Evolutionary conservation across 139 green algal genomes (phyloP).

Genomic region (Chlamydomonas asymmetrica): DNA sequence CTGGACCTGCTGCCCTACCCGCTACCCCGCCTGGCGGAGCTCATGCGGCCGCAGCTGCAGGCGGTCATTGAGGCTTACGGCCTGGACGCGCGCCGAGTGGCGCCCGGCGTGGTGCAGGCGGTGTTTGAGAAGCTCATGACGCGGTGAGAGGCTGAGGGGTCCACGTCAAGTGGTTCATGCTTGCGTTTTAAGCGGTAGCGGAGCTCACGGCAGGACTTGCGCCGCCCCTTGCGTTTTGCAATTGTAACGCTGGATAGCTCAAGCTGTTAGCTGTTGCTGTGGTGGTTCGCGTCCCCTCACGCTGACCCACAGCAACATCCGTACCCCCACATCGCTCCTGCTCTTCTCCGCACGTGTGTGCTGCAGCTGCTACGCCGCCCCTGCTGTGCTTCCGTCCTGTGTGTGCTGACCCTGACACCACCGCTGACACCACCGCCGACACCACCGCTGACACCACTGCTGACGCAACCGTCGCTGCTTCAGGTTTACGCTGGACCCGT

Average conservation of each 20-base stretch:
- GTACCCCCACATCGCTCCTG: background rate
- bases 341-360: background rate
- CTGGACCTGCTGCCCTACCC: slow-evolving; percentile 58
- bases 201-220: background rate
- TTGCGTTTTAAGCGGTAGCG: too few species aligned
- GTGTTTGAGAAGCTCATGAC: slow-evolving; percentile 12
- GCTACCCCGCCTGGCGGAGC: slow-evolving; percentile 19
- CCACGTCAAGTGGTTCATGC: too few species aligned
- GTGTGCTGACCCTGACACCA: background rate
- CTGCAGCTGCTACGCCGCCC: background rate
- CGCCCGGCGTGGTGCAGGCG: slow-evolving; percentile 11
- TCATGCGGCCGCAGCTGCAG: background rate
- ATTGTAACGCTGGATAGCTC: background rate
- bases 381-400: background rate
- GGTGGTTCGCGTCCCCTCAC: background rate
- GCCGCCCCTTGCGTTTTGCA: background rate
- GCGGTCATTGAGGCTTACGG: background rate
- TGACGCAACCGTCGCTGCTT: background rate
- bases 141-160: background rate
- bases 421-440: slow-evolving; percentile 4
- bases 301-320: background rate
- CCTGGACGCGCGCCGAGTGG: slow-evolving; percentile 3
- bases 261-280: background rate
- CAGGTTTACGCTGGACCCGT: slow-evolving; percentile 32
- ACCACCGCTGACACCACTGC: background rate